phyloP scores from a whole-genome alignment of 1,284 basidiomycete genomes.

The Sanguinoderma infundibulare region DNA sequence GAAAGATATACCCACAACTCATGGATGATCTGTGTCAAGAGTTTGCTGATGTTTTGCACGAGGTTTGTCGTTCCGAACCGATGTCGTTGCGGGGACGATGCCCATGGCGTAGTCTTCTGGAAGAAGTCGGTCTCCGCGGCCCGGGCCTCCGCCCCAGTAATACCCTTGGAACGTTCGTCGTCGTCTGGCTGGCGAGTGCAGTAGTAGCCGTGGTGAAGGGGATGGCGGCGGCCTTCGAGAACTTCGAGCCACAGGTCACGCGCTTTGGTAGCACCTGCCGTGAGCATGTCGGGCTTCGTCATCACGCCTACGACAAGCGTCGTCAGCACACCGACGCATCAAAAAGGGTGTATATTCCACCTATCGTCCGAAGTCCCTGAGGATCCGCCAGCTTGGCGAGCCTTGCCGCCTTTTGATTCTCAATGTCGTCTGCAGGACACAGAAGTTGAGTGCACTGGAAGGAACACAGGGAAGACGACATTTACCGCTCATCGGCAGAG shows the following conservation, averaged over 20 bases:
- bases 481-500: slow-evolving; percentile 65
- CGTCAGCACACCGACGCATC: slow-evolving; percentile 26
- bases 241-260: slow-evolving; percentile 54
- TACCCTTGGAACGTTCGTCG: slow-evolving; percentile 46
- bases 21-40: slow-evolving; percentile 45
- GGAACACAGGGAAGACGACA: slow-evolving; percentile 1
- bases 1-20: slow-evolving; percentile 8
- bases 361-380: slow-evolving; percentile 59
- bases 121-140: slow-evolving; percentile 51
- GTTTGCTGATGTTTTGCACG: slow-evolving; percentile 52
- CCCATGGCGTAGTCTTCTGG: slow-evolving; percentile 54
- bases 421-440: slow-evolving; percentile 58
- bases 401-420: slow-evolving; percentile 61
- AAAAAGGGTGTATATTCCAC: slow-evolving; percentile 33
- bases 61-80: slow-evolving; percentile 63
- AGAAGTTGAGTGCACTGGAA: too few relatives aligned
- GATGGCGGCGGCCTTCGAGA: slow-evolving; percentile 50
- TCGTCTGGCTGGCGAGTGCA: slow-evolving; percentile 72
- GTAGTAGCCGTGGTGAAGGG: slow-evolving; percentile 63
- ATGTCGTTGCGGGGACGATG: slow-evolving; percentile 40
- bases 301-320: slow-evolving; percentile 58
- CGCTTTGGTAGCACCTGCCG: slow-evolving; percentile 46
- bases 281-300: slow-evolving; percentile 66
- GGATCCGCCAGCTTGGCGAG: slow-evolving; percentile 59
- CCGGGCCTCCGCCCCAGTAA: slow-evolving; percentile 45